phyloP scores from a whole-genome alignment of 345 rosid species.

The Eucalyptus cladocalyx region DNA sequence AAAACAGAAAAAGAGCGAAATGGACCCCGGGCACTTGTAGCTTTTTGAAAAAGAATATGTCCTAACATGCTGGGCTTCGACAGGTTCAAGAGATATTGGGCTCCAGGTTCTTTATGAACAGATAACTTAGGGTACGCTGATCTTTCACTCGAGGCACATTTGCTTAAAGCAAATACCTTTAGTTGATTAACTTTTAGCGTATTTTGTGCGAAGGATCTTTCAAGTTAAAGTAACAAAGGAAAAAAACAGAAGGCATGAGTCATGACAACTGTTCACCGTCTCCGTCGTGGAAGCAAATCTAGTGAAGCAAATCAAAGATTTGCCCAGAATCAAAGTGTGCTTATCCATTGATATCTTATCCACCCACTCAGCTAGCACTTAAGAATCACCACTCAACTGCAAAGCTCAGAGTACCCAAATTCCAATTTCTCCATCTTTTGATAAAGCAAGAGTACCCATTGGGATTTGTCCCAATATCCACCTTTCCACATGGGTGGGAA shows the following conservation, averaged over 20 bases:
- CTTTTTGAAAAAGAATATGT: not conserved
- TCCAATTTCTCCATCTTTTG: not conserved
- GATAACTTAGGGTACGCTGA: not conserved
- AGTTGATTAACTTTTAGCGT: not conserved
- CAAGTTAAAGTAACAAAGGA: not conserved
- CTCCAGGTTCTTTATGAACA: not conserved
- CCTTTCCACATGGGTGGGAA: too few relatives aligned
- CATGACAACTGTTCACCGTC: not conserved
- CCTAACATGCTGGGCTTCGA: not conserved
- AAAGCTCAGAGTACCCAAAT: not conserved
- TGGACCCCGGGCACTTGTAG: not conserved
- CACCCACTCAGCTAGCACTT: not conserved
- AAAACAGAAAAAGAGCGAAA: not conserved
- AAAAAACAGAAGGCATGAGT: not conserved
- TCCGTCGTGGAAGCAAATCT: not conserved
- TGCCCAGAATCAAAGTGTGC: not conserved
- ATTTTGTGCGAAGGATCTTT: not conserved
- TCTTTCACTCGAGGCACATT: not conserved
- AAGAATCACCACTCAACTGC: not conserved
- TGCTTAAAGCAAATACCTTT: not conserved
- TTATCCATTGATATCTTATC: not conserved
- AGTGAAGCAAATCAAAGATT: not conserved
- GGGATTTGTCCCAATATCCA: too few relatives aligned
- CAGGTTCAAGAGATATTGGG: not conserved
- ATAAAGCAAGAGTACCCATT: not conserved